Evolutionary conservation across 768 basidiomycete species (phyloP), one percentile per base, ranked within the genome.

Genomic region (Cystobasidium tubakii): DNA sequence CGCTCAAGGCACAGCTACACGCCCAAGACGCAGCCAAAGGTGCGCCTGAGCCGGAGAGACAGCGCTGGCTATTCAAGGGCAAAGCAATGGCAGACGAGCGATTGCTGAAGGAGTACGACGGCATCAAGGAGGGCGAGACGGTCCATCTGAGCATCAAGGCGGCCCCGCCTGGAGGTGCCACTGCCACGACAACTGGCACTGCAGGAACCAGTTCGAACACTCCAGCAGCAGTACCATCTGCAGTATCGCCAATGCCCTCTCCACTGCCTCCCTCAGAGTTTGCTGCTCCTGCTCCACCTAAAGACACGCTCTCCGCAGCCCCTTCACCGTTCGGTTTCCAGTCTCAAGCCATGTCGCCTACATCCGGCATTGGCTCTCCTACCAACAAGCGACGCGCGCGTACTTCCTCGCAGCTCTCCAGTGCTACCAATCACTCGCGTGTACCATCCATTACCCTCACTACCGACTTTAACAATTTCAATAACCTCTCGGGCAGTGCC

Each of bases 21-120:
- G 55, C 77, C 3, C 79, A 86, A 0, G 83, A 88, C 13, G 44
- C 77, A 83, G 87, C 33, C 23, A 76, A 79, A 19, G 83, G 83
- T 62, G 90, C 91, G 0, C 93, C 93, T 0, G 86, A 89, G 10
- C 86, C 88, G 55, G 88, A 91, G 79, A 84, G 85, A 34, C 94
- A 96, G 81, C 85, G 96, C 1, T 86, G 97, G 19, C 84, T 99
- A 13, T 84, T 96, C 66, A 97, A 94, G 82, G 96, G 96, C 72
- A 99, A 99, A 81, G 92, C 89, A 0, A 86, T 98, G 76, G 88
- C 87, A 19, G 95, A 97, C 83, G 83, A 83, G 29, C 95, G 94
- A 80, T 86, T 99, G 12, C 83, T 98, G 46, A 89, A 89, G 79
- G 96, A 98, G 81, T 99, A 97, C 83, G 86, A 83, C 79, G 60